Conservation (phyloP, 73 alveolate genomes). For the Paramecium tetraurelia region DNA sequence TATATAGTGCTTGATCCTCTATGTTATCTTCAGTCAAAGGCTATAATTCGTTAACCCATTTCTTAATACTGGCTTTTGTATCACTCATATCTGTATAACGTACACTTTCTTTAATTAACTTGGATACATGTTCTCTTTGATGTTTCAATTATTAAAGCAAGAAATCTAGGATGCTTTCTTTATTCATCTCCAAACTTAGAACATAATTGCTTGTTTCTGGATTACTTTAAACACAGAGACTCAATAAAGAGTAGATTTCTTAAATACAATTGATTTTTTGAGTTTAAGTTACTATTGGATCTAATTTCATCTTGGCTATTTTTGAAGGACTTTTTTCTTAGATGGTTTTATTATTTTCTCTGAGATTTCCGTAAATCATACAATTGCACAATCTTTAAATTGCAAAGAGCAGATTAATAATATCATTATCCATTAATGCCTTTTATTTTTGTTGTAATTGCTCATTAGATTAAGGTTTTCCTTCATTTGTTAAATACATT, state of each 20-base stretch:
- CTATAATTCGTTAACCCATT: background rate
- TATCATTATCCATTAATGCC: background rate
- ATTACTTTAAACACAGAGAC: background rate
- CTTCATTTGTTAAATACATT: constrained; percentile 38
- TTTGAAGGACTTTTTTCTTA: constrained; percentile 35
- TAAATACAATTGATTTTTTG: background rate
- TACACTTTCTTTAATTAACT: background rate
- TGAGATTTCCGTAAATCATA: constrained; percentile 7
- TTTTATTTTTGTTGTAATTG: background rate
- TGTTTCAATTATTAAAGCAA: background rate
- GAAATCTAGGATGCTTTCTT: background rate
- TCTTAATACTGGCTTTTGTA: background rate
- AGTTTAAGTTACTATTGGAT: background rate
- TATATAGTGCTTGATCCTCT: constrained; percentile 10
- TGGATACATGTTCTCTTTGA: constrained; percentile 28
- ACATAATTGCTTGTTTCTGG: background rate
- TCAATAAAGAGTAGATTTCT: background rate
- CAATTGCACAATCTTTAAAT: background rate
- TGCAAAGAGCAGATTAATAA: constrained; percentile 14
- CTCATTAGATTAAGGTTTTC: constrained; percentile 15
- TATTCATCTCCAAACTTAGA: background rate
- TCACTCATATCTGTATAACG: constrained; percentile 33
- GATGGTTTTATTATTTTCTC: background rate
- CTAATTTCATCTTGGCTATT: constrained; percentile 39
- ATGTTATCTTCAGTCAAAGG: background rate